phyloP scores from a whole-genome alignment of 2,329 filamentous ascomycete species.

The Fusarium solani-melongenae region DNA sequence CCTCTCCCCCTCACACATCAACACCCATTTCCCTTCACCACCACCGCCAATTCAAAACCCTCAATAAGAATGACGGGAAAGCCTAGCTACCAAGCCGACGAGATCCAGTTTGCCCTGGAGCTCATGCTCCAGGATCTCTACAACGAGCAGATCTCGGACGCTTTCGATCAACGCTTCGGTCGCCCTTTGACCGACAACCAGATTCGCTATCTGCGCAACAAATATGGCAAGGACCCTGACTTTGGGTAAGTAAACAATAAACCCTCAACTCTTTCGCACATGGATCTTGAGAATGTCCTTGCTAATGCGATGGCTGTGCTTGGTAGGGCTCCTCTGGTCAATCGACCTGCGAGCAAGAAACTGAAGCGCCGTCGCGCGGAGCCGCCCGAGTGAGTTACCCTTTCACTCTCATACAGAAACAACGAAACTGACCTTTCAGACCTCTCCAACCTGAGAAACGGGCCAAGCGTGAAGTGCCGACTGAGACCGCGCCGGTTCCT shows the following conservation, averaged over 20 bases:
- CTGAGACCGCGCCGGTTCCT: neutral
- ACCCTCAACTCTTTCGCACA: no score
- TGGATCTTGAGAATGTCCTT: neutral
- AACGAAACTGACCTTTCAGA: conserved; percentile 1
- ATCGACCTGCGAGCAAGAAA: conserved; percentile 24
- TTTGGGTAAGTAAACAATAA: conserved; percentile 48
- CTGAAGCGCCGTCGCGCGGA: conserved; percentile 20
- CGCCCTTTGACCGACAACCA: conserved; percentile 48
- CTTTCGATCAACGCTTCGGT: conserved; percentile 45
- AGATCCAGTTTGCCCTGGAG: conserved; percentile 51
- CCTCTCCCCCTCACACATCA: neutral
- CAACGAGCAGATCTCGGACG: conserved; percentile 43
- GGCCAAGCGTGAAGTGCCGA: neutral
- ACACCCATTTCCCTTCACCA: neutral
- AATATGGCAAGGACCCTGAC: conserved; percentile 54
- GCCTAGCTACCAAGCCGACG: conserved; percentile 47
- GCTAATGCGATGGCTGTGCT: neutral
- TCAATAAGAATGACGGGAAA: conserved; percentile 39
- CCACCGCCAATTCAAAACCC: neutral
- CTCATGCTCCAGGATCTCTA: conserved; percentile 38
- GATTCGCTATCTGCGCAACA: conserved; percentile 54
- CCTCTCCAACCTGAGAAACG: neutral
- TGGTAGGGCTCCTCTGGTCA: conserved; percentile 21
- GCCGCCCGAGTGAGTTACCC: conserved; percentile 17
- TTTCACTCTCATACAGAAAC: neutral